Base-by-base conservation (phyloP, 345 rosid genomes). In the Pseudoturritis turrita region DNA sequence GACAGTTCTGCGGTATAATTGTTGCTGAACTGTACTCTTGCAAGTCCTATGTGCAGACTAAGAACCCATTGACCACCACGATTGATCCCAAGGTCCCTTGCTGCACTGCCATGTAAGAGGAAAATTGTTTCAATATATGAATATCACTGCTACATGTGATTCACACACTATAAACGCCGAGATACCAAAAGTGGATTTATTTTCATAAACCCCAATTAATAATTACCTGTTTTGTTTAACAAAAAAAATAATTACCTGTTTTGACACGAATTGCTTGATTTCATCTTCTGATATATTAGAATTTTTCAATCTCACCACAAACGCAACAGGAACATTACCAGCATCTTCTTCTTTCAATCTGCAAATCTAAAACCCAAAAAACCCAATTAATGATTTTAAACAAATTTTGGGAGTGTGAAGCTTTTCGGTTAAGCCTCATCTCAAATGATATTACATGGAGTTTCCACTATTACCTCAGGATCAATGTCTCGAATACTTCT, bases 241-340 rank as follows among this genome's bases (percentile, higher is more conserved):
- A n/a, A n/a, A n/a, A n/a, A n/a, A n/a, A 33, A 8, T 9, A 33
- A 8, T 13, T 45, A 85, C 96, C 88, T 89, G 92, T 65, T 85
- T 85, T 2, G 88, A 82, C 41, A 89, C 82, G 55, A 80, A 89
- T 25, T 85, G 78, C 55, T 84, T 87, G 75, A 89, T 78, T 10
- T 87, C 96, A 56, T 84, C 86, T 70, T 85, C 96, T 13, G 79
- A 62, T 68, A 89, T 71, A 40, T 82, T 29, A 0, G 90, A 84
- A 56, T 79, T 83, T 17, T 82, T 78, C 6, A 84, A 68, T 77
- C 52, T 75, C 50, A 89, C 88, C 35, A 89, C 89, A 62, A 89
- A 87, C 6, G 96, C 96, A 25, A 82, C 86, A 1, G 90, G 96
- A 68, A 87, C 84, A 68, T 89, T 89, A 18, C 92, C 96, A 7